These are phyloP conservation scores for Neofusicoccum laricinum DNA, from an alignment of 2,329 filamentous ascomycete genomes.

Conservation along the genomic window DNA sequence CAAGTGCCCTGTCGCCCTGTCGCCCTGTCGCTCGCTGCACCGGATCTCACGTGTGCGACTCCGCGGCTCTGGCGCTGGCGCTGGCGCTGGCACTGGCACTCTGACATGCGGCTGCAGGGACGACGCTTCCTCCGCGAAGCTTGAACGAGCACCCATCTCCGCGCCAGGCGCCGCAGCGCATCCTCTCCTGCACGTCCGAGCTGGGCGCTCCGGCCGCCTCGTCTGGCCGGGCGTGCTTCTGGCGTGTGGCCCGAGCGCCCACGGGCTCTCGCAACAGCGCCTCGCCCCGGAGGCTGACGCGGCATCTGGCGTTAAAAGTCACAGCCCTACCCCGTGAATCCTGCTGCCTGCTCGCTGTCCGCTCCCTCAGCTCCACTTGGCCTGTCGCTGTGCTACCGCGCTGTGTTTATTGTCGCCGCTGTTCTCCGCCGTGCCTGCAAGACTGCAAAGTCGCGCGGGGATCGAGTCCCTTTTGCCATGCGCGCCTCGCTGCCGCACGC, in stretches of 20 bases:
- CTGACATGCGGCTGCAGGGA: not conserved
- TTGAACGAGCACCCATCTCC: not conserved
- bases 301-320: slow-evolving; percentile 14
- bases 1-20: too few species aligned
- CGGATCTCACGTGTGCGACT: not conserved
- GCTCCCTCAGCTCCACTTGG: slow-evolving; percentile 11
- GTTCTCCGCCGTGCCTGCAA: not conserved
- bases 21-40: not conserved
- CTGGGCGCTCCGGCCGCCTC: not conserved
- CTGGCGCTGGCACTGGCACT: not conserved
- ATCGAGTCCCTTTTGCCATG: slow-evolving; percentile 4
- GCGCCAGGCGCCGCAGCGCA: not conserved
- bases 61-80: too few species aligned
- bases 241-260: slow-evolving; percentile 2
- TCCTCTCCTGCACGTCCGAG: not conserved
- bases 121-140: not conserved
- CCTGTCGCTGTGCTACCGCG: not conserved
- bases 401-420: not conserved
- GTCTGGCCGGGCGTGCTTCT: not conserved
- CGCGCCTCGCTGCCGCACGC: slow-evolving; percentile 14
- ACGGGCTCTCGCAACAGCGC: slow-evolving; percentile 8
- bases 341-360: slow-evolving; percentile 14
- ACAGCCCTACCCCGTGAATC: slow-evolving; percentile 16
- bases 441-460: not conserved
- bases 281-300: slow-evolving; percentile 14